A percentile compares a stretch with the other conserved stretches of the same genome.
Evolutionary conservation across 2,329 filamentous ascomycete species (phyloP).

Genomic region (Zalaria sp.): DNA sequence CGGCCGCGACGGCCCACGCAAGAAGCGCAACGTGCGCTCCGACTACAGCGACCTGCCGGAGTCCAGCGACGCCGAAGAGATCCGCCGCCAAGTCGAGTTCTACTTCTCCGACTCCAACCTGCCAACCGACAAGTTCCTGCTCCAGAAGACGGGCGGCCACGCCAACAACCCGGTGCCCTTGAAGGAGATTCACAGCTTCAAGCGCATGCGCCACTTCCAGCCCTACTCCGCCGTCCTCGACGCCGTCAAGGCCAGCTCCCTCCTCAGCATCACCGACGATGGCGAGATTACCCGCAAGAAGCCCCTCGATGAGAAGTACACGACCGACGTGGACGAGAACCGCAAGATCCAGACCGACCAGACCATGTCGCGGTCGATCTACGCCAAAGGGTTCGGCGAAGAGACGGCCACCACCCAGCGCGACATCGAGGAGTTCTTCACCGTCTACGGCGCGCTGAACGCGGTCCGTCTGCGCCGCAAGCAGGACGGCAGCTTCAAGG

Average conservation of each 20-base stretch:
- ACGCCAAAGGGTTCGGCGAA: constrained; percentile 86
- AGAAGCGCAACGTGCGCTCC: constrained; percentile 8
- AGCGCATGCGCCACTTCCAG: constrained; percentile 92
- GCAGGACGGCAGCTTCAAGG: constrained; percentile 69
- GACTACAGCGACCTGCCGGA: constrained; percentile 41
- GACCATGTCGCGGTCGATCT: constrained; percentile 62
- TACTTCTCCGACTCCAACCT: constrained; percentile 93
- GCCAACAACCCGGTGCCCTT: constrained; percentile 73
- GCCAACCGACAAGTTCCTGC: constrained; percentile 75
- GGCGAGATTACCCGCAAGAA: constrained; percentile 65
- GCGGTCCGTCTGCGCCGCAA: constrained; percentile 75
- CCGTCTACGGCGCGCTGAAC: constrained; percentile 63
- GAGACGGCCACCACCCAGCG: constrained; percentile 78
- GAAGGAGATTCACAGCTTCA: constrained; percentile 69
- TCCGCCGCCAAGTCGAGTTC: constrained; percentile 88
- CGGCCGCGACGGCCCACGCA: background rate
- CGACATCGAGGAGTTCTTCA: constrained; percentile 86
- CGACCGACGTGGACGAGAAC: constrained; percentile 37
- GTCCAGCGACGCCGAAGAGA: constrained; percentile 63
- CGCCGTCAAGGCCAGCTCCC: constrained; percentile 63
- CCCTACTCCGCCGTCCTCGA: constrained; percentile 71
- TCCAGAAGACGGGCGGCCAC: constrained; percentile 60
- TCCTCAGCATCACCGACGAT: constrained; percentile 61
- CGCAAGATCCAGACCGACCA: constrained; percentile 46
- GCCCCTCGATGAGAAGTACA: constrained; percentile 40